These are phyloP conservation scores for Ophiostoma perfectum DNA, from an alignment of 2,329 filamentous ascomycete species.

Conservation along the genomic window DNA sequence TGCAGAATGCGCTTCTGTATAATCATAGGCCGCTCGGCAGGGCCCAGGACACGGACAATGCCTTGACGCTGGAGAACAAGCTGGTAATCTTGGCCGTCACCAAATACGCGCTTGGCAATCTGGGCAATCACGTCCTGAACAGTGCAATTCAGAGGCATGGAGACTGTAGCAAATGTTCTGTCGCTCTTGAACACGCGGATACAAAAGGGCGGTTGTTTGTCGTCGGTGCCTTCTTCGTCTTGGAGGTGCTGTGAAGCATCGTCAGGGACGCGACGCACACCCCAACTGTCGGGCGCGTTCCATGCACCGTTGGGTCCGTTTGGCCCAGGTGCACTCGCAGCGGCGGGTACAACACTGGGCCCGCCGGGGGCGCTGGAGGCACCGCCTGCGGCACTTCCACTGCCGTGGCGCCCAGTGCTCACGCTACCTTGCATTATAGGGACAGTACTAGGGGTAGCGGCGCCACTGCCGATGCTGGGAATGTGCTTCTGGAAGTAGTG, in stretches of 20 bases:
- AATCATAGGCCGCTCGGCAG: slow-evolving; percentile 73
- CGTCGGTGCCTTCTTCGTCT: slow-evolving; percentile 61
- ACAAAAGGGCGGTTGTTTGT: slow-evolving; percentile 54
- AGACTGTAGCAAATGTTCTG: slow-evolving; percentile 88
- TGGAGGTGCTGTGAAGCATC: slow-evolving; percentile 46
- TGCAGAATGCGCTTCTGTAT: slow-evolving; percentile 89
- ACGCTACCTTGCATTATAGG: slow-evolving; percentile 6
- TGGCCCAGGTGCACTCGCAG: background rate
- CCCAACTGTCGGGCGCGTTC: slow-evolving; percentile 97
- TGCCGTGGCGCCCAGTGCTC: slow-evolving; percentile 20
- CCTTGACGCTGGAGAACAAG: slow-evolving; percentile 94
- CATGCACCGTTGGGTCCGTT: slow-evolving; percentile 57
- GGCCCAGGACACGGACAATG: slow-evolving; percentile 71
- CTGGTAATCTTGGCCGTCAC: slow-evolving; percentile 88
- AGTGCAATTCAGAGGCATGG: slow-evolving; percentile 74
- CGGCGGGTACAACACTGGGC: background rate
- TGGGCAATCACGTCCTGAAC: slow-evolving; percentile 84
- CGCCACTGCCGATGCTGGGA: slow-evolving; percentile 23
- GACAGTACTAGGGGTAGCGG: slow-evolving; percentile 1
- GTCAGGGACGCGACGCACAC: slow-evolving; percentile 68
- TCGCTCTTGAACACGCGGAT: slow-evolving; percentile 94
- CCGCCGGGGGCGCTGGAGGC: background rate
- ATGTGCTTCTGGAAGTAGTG: slow-evolving; percentile 29
- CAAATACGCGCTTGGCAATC: slow-evolving; percentile 90
- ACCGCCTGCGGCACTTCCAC: slow-evolving; percentile 14